These are phyloP conservation scores for Brassica rapa DNA, from an alignment of 345 rosid genomes.

Conservation along the genomic window DNA sequence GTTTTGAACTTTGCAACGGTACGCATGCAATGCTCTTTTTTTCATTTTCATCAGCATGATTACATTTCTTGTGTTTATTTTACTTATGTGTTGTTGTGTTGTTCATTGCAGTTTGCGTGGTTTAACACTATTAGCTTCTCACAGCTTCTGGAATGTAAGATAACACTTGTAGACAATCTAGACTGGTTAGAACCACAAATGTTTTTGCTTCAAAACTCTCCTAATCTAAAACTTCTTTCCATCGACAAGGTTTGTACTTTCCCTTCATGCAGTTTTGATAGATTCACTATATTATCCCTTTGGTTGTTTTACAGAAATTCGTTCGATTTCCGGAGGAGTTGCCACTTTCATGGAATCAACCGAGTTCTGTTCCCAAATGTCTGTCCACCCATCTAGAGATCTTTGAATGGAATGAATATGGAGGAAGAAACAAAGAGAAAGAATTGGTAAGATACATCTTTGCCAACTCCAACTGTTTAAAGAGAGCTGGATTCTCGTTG, in stretches of 20 bases:
- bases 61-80: neutral
- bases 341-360: slow-evolving; percentile 1
- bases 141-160: neutral
- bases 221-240: neutral
- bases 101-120: neutral
- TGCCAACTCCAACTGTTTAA: neutral
- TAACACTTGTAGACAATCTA: neutral
- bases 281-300: neutral
- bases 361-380: neutral
- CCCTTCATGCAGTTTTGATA: neutral
- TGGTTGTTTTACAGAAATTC: neutral
- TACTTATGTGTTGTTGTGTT: neutral
- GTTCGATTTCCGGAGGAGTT: neutral
- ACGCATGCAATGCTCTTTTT: neutral
- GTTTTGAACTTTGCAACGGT: neutral
- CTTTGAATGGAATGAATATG: neutral
- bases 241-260: neutral
- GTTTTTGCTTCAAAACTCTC: neutral
- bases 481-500: neutral
- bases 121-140: neutral
- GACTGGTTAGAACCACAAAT: neutral
- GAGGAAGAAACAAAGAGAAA: neutral
- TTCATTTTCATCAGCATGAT: neutral
- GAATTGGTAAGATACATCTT: neutral
- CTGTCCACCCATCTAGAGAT: neutral